Conservation (phyloP, 805 yeast genomes). For the Priceomyces castillae region DNA sequence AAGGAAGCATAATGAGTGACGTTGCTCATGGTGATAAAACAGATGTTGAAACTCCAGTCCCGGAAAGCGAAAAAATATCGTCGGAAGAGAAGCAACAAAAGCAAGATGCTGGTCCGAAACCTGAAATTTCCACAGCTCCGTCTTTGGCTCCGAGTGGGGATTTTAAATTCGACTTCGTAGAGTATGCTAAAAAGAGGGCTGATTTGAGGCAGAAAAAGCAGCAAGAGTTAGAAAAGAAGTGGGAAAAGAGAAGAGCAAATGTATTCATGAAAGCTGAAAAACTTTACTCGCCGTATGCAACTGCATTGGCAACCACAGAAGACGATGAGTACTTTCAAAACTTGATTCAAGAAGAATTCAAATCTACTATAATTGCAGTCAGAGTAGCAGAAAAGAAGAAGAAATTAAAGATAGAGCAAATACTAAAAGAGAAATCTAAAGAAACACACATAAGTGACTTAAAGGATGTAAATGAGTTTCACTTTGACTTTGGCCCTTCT, state of each 20-base stretch:
- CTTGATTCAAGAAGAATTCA: constrained; percentile 27
- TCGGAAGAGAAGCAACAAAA: constrained; percentile 1
- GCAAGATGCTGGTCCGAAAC: neutral
- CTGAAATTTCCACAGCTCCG: neutral
- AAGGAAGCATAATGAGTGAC: constrained; percentile 23
- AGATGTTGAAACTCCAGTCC: constrained; percentile 9
- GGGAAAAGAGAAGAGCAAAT: constrained; percentile 24
- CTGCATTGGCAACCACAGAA: constrained; percentile 18
- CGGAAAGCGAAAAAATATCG: constrained; percentile 3
- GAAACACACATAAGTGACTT: constrained; percentile 24
- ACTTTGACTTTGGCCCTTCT: constrained; percentile 11
- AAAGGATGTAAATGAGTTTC: constrained; percentile 15
- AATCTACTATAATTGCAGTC: constrained; percentile 30
- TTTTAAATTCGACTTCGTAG: constrained; percentile 50
- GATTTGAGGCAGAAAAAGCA: constrained; percentile 31
- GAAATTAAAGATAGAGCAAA: constrained; percentile 20
- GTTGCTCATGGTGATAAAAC: constrained; percentile 7
- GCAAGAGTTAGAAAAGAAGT: constrained; percentile 16
- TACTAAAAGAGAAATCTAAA: constrained; percentile 16
- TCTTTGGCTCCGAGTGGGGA: neutral
- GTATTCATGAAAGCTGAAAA: constrained; percentile 38
- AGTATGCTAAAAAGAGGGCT: constrained; percentile 51
- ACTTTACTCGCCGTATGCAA: constrained; percentile 37
- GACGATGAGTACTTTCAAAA: constrained; percentile 20
- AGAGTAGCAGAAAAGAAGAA: constrained; percentile 32